Evolutionary conservation across 352 stramenopile species (phyloP).

Genomic region (Globisporangium sylvaticum): DNA sequence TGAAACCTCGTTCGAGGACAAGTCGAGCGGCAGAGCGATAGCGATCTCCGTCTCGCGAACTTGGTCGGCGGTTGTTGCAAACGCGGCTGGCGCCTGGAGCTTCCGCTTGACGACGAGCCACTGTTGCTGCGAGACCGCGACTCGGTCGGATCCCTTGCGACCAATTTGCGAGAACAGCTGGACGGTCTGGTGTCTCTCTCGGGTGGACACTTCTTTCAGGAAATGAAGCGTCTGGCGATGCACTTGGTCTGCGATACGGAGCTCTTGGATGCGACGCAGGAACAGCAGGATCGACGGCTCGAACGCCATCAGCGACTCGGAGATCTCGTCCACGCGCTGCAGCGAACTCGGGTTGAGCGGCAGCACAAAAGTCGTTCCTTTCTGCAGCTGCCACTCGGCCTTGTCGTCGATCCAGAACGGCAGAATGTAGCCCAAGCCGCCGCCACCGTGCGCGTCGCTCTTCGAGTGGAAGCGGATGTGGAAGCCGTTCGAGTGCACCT

Average conservation of each 20-base stretch:
- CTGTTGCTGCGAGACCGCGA: constrained; percentile 28
- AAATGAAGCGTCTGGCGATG: constrained; percentile 35
- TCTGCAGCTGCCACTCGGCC: constrained; percentile 30
- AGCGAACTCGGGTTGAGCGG: constrained; percentile 55
- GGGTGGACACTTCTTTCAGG: constrained; percentile 25
- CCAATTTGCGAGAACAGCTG: constrained; percentile 35
- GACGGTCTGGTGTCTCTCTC: constrained; percentile 25
- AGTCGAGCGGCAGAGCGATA: constrained; percentile 41
- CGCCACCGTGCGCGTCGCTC: constrained; percentile 32
- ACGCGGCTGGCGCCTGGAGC: constrained; percentile 23
- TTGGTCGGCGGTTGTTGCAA: constrained; percentile 11
- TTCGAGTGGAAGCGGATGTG: constrained; percentile 79
- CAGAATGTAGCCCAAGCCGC: constrained; percentile 73
- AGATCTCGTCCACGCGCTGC: constrained; percentile 48
- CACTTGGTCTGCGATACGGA: constrained; percentile 48
- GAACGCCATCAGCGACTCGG: constrained; percentile 55
- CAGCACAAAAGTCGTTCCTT: constrained; percentile 73
- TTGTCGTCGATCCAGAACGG: constrained; percentile 70
- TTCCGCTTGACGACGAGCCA: constrained; percentile 62
- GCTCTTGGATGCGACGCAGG: constrained; percentile 58
- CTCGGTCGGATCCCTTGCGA: constrained; percentile 6
- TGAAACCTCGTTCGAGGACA: background rate
- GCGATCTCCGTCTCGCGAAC: constrained; percentile 47
- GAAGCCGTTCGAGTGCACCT: constrained; percentile 88
- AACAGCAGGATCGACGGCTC: constrained; percentile 83